Base-by-base conservation (phyloP, 83 land plant genomes). In the Diphasiastrum complanatum region DNA sequence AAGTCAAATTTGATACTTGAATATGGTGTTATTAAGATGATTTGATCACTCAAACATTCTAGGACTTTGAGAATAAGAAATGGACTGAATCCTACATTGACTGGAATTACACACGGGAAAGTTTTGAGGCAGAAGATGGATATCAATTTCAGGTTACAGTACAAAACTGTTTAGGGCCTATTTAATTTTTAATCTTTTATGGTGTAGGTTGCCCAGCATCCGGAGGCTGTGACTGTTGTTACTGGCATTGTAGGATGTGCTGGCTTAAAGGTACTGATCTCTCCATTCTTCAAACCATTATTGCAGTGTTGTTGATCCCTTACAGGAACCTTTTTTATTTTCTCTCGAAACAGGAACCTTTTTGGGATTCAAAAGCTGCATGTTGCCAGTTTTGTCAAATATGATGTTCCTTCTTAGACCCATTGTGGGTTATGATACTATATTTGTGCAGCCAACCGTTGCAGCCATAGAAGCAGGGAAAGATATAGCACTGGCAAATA, bases 231-330 rank as follows among this genome's bases (percentile, higher is more conserved):
- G 34, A 79, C 83, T 34, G 97, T 91, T 19, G 97, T 91, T 11
- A 91, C 97, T 35, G 97, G 96, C 45, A 92, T 92, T 66, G 97
- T 92, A 20, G 97, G 97, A 1, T 92, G 97, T 76, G 97, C 91
- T 5, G 97, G 97, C 20, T 67, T 92, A 57, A 85, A 83, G 91
- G 97, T 88, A 76, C 54, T 12, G 47, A 66, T 28, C 23, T 22
- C 25, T 36, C 50, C 30, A 27, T 26, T 25, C 2, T 3, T 33
- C 14, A 0, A 33, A 6, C 1, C 0, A n/a, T 25, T 41, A n/a
- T n/a, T n/a, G n/a, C n/a, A n/a, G n/a, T n/a, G n/a, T n/a, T n/a
- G n/a, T n/a, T n/a, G n/a, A n/a, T n/a, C n/a, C n/a, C n/a, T n/a
- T n/a, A n/a, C n/a, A n/a, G n/a, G n/a, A n/a, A n/a, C n/a, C n/a